Conservation (phyloP, 257 asterid genomes). For the Scutellaria barbata region DNA sequence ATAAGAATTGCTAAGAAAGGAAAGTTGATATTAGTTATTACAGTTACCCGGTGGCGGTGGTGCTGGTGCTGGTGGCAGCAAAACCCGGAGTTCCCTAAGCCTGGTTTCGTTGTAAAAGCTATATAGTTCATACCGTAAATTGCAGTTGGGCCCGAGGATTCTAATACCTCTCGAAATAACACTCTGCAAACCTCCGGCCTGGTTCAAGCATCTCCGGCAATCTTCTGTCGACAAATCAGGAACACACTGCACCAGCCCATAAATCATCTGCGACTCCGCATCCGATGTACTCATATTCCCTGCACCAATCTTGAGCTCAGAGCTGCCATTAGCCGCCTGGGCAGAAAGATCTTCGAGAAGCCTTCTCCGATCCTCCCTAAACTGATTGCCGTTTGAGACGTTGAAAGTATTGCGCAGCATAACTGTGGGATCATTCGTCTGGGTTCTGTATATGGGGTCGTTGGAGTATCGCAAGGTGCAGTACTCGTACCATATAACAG, state of each 20-base stretch:
- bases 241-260: conserved; percentile 39
- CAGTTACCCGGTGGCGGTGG: conserved; percentile 19
- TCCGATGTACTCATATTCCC: conserved; percentile 7
- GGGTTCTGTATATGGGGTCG: conserved; percentile 26
- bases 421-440: background rate
- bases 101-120: conserved; percentile 39
- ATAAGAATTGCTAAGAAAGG: too few relatives aligned
- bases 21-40: background rate
- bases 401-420: background rate
- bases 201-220: conserved; percentile 28
- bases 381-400: conserved; percentile 21
- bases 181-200: background rate
- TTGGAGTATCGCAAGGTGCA: conserved; percentile 36
- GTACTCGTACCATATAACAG: conserved; percentile 32
- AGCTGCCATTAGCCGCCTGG: conserved; percentile 37
- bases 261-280: background rate
- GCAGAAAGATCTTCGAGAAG: conserved; percentile 11
- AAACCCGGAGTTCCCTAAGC: conserved; percentile 22
- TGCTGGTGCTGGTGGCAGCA: background rate
- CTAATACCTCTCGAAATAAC: conserved; percentile 10
- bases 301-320: conserved; percentile 25
- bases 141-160: conserved; percentile 25
- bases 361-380: conserved; percentile 5
- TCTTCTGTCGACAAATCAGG: conserved; percentile 36
- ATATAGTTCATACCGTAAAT: conserved; percentile 31